These are phyloP conservation scores for Penicillium daleae DNA, from an alignment of 495 filamentous ascomycete genomes.

Conservation along the genomic window DNA sequence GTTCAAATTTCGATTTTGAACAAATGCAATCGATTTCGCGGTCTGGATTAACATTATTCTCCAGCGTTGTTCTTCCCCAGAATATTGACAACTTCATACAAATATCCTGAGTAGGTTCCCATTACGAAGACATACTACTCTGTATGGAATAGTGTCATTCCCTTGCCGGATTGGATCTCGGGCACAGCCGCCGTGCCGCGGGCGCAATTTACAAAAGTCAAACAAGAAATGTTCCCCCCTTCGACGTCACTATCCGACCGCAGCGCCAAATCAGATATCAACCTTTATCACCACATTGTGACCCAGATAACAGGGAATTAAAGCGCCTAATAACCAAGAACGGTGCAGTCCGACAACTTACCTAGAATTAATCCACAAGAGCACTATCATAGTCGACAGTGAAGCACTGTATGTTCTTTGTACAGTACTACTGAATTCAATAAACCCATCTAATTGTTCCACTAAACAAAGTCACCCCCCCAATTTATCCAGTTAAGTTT, in stretches of 20 bases:
- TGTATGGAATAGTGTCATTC: background rate
- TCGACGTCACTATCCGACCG: constrained; percentile 16
- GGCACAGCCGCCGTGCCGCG: constrained; percentile 14
- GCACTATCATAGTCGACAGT: background rate
- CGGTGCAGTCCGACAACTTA: background rate
- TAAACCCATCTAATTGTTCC: background rate
- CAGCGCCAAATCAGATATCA: constrained; percentile 3
- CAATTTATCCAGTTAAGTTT: background rate
- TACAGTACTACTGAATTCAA: background rate
- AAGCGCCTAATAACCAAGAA: background rate
- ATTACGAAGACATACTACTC: background rate
- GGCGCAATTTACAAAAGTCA: constrained; percentile 2
- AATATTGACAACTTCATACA: too few species aligned
- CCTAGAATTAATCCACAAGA: background rate
- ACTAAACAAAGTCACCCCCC: background rate
- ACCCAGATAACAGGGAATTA: background rate
- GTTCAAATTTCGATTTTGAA: too few species aligned
- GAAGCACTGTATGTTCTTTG: too few species aligned
- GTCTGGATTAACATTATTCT: too few species aligned
- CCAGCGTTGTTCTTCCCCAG: too few species aligned
- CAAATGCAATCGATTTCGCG: too few species aligned
- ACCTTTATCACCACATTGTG: background rate
- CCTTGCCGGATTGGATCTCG: constrained; percentile 14
- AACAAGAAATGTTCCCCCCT: background rate
- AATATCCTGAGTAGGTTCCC: too few species aligned